These are phyloP conservation scores for Microcyclosporella mali DNA, from an alignment of 2,329 filamentous ascomycete genomes.

Conservation along the genomic window DNA sequence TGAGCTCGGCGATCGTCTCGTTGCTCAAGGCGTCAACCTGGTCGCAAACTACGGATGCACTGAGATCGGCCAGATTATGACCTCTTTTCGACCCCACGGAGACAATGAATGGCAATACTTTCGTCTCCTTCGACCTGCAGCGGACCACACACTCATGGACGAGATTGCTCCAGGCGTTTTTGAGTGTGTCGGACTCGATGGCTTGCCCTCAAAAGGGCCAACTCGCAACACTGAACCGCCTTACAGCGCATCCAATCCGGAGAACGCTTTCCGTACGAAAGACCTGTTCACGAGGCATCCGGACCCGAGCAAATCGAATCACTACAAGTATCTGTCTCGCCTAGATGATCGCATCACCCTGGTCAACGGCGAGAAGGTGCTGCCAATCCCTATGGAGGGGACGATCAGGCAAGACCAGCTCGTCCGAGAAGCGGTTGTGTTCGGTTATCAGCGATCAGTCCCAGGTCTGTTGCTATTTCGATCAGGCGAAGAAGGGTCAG, in stretches of 20 bases:
- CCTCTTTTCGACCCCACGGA: constrained; percentile 47
- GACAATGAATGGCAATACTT: constrained; percentile 59
- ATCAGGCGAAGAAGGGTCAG: constrained; percentile 40
- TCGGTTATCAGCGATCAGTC: constrained; percentile 49
- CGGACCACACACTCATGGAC: constrained; percentile 28
- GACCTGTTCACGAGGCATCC: constrained; percentile 40
- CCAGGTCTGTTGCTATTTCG: constrained; percentile 50
- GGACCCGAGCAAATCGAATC: constrained; percentile 39
- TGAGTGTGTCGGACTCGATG: constrained; percentile 37
- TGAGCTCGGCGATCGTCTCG: constrained; percentile 30
- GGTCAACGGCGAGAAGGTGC: constrained; percentile 47
- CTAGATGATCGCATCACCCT: constrained; percentile 45
- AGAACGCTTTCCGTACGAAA: constrained; percentile 46
- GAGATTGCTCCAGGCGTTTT: constrained; percentile 37
- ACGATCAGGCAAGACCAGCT: constrained; percentile 47
- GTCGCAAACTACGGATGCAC: constrained; percentile 42
- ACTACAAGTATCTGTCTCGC: constrained; percentile 45
- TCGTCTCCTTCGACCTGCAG: constrained; percentile 31
- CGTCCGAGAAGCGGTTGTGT: constrained; percentile 53
- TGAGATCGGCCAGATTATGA: constrained; percentile 58
- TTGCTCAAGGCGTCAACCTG: constrained; percentile 29
- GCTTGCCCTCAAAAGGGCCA: constrained; percentile 31
- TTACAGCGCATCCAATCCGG: constrained; percentile 32
- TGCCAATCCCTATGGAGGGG: constrained; percentile 48
- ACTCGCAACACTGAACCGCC: constrained; percentile 35